A percentile compares a stretch with the other conserved stretches of the same genome.
These are phyloP conservation scores for Paecilomyces variotii DNA, from an alignment of 2,329 filamentous ascomycete genomes.

Conservation along the genomic window DNA sequence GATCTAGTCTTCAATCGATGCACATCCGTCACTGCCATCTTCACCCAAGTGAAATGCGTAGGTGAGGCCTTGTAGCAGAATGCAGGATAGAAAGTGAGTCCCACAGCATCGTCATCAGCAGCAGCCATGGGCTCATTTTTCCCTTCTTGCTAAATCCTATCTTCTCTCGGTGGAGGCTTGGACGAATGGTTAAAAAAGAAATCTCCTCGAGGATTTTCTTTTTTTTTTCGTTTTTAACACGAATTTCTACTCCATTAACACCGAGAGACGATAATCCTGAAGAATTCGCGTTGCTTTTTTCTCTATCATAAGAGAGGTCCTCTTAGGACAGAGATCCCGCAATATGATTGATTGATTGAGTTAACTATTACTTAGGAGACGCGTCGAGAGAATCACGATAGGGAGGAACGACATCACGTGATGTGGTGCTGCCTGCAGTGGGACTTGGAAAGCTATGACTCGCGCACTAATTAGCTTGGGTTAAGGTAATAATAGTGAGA, in stretches of 20 bases:
- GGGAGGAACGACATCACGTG: background rate
- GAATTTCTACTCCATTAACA: no score
- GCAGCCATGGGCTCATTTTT: slow-evolving; percentile 1
- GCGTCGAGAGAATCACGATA: background rate
- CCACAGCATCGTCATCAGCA: slow-evolving; percentile 8
- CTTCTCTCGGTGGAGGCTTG: background rate
- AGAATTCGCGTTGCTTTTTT: no score
- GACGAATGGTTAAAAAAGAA: no score
- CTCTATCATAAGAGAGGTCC: no score
- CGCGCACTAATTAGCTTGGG: no score
- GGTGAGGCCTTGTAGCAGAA: slow-evolving; percentile 53
- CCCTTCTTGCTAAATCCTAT: background rate
- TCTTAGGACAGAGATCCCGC: no score
- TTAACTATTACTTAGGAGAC: background rate
- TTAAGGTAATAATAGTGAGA: no score
- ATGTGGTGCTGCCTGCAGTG: background rate
- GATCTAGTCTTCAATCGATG: slow-evolving; percentile 41
- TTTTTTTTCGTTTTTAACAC: no score
- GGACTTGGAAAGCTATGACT: no score
- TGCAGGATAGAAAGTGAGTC: slow-evolving; percentile 45
- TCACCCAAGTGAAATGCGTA: slow-evolving; percentile 58
- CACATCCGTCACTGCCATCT: slow-evolving; percentile 49
- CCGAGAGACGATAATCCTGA: no score
- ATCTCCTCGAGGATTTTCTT: no score
- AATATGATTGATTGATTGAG: no score